Conservation (phyloP, 768 basidiomycete species). For the Naganishia onofrii region DNA sequence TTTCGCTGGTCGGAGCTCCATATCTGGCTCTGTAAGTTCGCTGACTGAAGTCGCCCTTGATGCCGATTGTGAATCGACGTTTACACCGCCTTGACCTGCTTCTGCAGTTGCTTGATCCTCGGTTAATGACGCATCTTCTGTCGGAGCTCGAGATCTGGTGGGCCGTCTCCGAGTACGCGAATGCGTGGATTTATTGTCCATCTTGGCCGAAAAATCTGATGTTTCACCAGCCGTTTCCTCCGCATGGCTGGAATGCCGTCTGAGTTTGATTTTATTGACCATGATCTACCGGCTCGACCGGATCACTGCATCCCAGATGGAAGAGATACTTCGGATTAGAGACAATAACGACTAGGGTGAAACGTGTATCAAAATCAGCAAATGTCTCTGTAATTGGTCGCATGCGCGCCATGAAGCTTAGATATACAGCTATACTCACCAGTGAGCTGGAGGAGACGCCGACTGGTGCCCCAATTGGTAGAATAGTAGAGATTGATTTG, state of each 20-base stretch:
- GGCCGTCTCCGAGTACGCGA: background rate
- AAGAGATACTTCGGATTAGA: background rate
- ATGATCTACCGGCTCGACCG: background rate
- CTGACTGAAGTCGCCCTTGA: slow-evolving; percentile 12
- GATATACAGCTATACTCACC: background rate
- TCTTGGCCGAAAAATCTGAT: background rate
- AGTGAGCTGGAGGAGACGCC: background rate
- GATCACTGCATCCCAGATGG: background rate
- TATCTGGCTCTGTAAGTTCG: slow-evolving; percentile 7
- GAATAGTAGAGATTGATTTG: no score
- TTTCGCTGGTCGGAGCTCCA: slow-evolving; percentile 1
- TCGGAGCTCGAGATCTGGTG: slow-evolving; percentile 1
- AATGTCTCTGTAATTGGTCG: background rate
- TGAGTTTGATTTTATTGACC: slow-evolving; percentile 3
- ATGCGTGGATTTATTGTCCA: background rate
- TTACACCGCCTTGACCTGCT: no score
- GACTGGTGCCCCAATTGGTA: background rate
- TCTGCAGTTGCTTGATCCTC: background rate
- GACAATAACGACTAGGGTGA: background rate
- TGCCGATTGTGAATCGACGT: background rate
- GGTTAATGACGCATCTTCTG: background rate
- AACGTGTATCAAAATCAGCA: slow-evolving; percentile 13
- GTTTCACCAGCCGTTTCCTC: slow-evolving; percentile 4
- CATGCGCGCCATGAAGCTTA: background rate
- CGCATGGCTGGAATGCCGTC: background rate